Conservation (phyloP, 352 stramenopile species). For the Globisporangium iwayamae region DNA sequence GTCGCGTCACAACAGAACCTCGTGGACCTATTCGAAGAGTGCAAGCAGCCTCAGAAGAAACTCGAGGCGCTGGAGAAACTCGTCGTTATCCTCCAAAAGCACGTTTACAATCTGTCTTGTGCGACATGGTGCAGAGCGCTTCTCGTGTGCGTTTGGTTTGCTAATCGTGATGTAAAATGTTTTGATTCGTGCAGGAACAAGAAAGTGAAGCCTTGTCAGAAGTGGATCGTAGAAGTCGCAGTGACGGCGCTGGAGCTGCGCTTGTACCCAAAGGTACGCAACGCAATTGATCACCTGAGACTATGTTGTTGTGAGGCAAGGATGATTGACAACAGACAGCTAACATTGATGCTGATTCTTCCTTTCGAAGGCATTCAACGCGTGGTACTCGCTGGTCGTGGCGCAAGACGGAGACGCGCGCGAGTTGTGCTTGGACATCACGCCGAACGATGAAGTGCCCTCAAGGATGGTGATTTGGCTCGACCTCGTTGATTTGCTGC, state of each 20-base stretch:
- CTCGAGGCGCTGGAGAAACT: constrained; percentile 73
- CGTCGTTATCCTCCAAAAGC: constrained; percentile 66
- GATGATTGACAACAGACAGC: not conserved
- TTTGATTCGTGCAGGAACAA: constrained; percentile 35
- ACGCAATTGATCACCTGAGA: not conserved
- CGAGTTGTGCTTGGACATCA: constrained; percentile 41
- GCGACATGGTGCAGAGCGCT: too few species aligned
- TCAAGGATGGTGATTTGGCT: constrained; percentile 65
- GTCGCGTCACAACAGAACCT: constrained; percentile 40
- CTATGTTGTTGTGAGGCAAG: too few species aligned
- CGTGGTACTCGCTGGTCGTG: constrained; percentile 71
- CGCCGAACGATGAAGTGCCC: constrained; percentile 66
- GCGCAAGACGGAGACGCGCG: constrained; percentile 16
- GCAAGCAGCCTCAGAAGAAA: constrained; percentile 50
- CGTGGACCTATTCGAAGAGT: constrained; percentile 66
- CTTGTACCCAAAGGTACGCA: constrained; percentile 36
- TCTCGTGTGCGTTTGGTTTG: not conserved
- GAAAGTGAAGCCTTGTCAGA: constrained; percentile 78
- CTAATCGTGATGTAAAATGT: not conserved
- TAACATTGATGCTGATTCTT: not conserved
- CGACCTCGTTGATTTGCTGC: constrained; percentile 58
- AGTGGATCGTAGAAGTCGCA: constrained; percentile 71
- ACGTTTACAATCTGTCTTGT: not conserved
- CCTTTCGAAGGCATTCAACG: constrained; percentile 54
- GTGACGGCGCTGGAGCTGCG: constrained; percentile 50